A percentile compares a stretch with the other conserved stretches of the same genome.
These are phyloP conservation scores for Neonothopanus nambi DNA, from an alignment of 1,284 basidiomycete species.

Conservation along the genomic window DNA sequence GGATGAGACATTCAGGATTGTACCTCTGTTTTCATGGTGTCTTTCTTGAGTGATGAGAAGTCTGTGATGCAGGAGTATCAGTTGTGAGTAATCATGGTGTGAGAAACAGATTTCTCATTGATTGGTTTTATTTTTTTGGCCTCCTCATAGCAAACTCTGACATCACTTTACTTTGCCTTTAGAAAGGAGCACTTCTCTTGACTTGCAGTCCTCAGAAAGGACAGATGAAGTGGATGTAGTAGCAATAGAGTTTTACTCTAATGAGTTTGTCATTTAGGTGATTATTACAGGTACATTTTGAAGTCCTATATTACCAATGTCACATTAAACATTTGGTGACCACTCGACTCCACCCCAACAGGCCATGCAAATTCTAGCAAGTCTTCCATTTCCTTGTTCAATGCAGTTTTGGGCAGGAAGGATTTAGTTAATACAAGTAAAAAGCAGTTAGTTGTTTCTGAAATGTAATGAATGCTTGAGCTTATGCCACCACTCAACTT, in stretches of 20 bases:
- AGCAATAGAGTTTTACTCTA: too few species aligned
- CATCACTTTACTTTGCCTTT: conserved; percentile 12
- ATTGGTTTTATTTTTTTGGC: too few species aligned
- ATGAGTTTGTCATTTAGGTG: conserved; percentile 35
- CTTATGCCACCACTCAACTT: background rate
- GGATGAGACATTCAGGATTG: background rate
- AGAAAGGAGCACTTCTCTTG: too few species aligned
- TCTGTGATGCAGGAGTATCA: conserved; percentile 39
- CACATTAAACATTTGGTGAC: background rate
- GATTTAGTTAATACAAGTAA: conserved; percentile 63
- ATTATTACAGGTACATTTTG: conserved; percentile 52
- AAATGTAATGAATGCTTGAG: too few species aligned
- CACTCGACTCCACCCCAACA: conserved; percentile 24
- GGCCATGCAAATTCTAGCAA: conserved; percentile 74
- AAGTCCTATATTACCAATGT: background rate
- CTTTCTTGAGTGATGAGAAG: conserved; percentile 31
- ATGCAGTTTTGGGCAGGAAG: conserved; percentile 61
- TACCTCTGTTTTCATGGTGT: conserved; percentile 13
- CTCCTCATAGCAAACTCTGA: conserved; percentile 13
- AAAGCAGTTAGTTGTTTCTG: conserved; percentile 53
- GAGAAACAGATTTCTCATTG: background rate
- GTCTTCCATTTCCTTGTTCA: conserved; percentile 70
- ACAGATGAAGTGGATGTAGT: too few species aligned
- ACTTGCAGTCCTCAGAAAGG: too few species aligned
- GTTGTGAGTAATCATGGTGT: conserved; percentile 27